phyloP scores from a whole-genome alignment of 2,329 filamentous ascomycete genomes.

The Fonsecaea pedrosoi region DNA sequence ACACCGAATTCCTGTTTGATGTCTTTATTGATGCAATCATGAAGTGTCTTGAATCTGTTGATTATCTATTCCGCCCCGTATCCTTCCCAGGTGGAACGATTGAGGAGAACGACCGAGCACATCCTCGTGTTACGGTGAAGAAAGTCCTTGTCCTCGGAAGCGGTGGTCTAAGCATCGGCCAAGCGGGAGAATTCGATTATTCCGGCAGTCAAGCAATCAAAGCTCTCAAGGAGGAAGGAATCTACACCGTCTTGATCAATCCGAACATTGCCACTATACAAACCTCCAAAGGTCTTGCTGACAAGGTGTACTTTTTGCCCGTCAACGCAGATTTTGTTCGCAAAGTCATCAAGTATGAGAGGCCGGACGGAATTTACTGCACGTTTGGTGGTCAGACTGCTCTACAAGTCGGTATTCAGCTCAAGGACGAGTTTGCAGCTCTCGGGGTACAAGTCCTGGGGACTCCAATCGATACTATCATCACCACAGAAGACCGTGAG shows the following conservation, averaged over 20 bases:
- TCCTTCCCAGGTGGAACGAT: constrained; percentile 84
- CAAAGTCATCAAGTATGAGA: constrained; percentile 94
- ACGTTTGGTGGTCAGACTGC: constrained; percentile 98
- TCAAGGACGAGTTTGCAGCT: constrained; percentile 93
- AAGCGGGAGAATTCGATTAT: constrained; percentile 98
- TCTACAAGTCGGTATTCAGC: constrained; percentile 92
- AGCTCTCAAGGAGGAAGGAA: constrained; percentile 95
- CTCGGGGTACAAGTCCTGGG: constrained; percentile 94
- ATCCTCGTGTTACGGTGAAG: constrained; percentile 84
- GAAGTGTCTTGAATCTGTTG: constrained; percentile 70
- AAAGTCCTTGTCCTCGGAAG: constrained; percentile 94
- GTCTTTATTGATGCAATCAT: constrained; percentile 89
- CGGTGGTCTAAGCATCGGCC: constrained; percentile 94
- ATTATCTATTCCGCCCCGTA: constrained; percentile 74
- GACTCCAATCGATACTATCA: constrained; percentile 96
- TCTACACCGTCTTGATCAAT: constrained; percentile 98
- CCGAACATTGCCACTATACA: constrained; percentile 99
- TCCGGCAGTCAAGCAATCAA: constrained; percentile 98
- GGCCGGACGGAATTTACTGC: constrained; percentile 94
- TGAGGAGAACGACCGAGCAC: constrained; percentile 76
- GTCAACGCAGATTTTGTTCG: constrained; percentile 97
- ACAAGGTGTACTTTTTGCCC: constrained; percentile 98
- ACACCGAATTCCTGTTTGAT: constrained; percentile 96
- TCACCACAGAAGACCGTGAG: constrained; percentile 97
- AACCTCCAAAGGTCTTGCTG: constrained; percentile 94